phyloP scores from a whole-genome alignment of 768 basidiomycete genomes.

The Paxillus involutus region DNA sequence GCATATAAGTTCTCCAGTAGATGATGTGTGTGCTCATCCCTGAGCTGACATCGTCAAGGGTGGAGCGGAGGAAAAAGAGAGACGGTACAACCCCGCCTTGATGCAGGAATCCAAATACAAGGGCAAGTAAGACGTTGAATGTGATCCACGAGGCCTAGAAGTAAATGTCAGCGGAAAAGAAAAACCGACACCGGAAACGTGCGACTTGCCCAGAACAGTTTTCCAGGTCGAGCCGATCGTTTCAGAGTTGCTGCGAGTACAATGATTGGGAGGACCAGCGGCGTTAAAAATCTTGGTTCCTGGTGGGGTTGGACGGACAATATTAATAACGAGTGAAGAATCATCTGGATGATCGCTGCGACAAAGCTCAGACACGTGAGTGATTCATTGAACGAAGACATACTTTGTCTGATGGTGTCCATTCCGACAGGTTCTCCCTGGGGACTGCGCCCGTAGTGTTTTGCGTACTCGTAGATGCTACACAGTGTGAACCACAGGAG shows the following conservation, averaged over 20 bases:
- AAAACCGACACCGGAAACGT: background rate
- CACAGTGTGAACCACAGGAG: conserved; percentile 24
- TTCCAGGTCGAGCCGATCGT: conserved; percentile 23
- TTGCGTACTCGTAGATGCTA: conserved; percentile 6
- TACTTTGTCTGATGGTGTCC: conserved; percentile 19
- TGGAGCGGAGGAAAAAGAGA: conserved; percentile 31
- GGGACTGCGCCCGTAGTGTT: background rate
- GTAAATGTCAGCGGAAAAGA: background rate
- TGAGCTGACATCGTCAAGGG: conserved; percentile 7
- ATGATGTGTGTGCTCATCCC: conserved; percentile 17
- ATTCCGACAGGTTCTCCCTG: conserved; percentile 11
- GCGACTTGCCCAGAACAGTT: conserved; percentile 32
- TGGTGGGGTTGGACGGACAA: conserved; percentile 39
- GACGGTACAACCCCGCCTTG: conserved; percentile 44
- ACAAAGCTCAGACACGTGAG: background rate
- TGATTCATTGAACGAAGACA: background rate
- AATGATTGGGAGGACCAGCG: conserved; percentile 34
- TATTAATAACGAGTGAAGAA: conserved; percentile 27
- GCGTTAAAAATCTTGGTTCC: conserved; percentile 38
- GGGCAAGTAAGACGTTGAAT: conserved; percentile 28
- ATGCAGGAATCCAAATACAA: conserved; percentile 38
- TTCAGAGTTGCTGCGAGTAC: conserved; percentile 27
- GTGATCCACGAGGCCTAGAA: conserved; percentile 28
- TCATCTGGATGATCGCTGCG: conserved; percentile 30
- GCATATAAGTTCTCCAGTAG: conserved; percentile 44